These are phyloP conservation scores for Elongisporangium senticosum DNA, from an alignment of 352 stramenopile genomes.

Conservation along the genomic window DNA sequence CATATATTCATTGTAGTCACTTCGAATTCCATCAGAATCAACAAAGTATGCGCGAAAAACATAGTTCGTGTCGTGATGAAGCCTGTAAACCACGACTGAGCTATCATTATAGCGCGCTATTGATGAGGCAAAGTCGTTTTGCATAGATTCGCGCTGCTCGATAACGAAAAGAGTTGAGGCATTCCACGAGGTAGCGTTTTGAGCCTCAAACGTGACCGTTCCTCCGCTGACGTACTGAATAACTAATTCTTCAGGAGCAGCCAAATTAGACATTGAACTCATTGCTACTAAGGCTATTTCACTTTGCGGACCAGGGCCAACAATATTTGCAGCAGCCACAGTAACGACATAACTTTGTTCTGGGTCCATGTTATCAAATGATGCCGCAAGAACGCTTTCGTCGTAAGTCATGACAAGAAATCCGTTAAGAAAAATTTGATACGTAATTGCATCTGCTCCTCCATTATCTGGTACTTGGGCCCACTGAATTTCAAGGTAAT, in stretches of 20 bases:
- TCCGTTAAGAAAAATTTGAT: conserved; percentile 44
- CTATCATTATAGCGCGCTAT: conserved; percentile 10
- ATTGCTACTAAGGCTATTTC: conserved; percentile 4
- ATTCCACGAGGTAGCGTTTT: conserved; percentile 8
- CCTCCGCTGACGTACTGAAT: conserved; percentile 16
- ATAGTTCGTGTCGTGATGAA: conserved; percentile 40
- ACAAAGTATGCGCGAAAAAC: conserved; percentile 33
- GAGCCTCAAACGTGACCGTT: conserved; percentile 13
- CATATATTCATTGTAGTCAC: conserved; percentile 18
- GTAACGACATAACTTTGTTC: conserved; percentile 14
- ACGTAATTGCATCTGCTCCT: conserved; percentile 24
- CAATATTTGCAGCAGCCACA: conserved; percentile 30
- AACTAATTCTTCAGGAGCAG: background rate
- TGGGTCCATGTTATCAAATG: conserved; percentile 10
- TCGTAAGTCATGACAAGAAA: conserved; percentile 15
- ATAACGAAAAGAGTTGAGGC: conserved; percentile 12
- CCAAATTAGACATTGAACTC: background rate
- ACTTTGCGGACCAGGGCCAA: conserved; percentile 25
- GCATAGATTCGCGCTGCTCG: conserved; percentile 28
- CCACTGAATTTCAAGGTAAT: conserved; percentile 45
- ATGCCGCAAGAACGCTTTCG: conserved; percentile 17
- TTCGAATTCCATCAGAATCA: conserved; percentile 10
- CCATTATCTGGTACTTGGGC: conserved; percentile 30
- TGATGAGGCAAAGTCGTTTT: conserved; percentile 14
- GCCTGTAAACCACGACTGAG: conserved; percentile 31